Percentiles rank a stretch among this genome's conserved stretches.
Conservation (phyloP, 768 basidiomycete genomes). For the Lentinula guzmanii region DNA sequence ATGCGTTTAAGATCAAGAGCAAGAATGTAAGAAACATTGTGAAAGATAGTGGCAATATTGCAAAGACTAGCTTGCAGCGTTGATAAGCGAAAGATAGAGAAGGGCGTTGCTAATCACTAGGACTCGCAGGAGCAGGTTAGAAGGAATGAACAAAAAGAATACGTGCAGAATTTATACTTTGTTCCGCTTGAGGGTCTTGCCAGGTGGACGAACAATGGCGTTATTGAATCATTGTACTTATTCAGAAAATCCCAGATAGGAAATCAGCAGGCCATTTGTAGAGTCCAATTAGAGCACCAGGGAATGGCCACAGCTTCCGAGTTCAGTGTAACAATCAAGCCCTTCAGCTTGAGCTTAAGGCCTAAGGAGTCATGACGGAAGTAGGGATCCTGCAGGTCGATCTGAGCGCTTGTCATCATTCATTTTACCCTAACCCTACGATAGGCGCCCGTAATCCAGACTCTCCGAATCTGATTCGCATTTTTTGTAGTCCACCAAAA, state of each 20-base stretch:
- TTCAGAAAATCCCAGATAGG: background rate
- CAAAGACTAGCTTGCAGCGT: background rate
- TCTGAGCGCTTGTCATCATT: too few relatives aligned
- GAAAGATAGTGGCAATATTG: background rate
- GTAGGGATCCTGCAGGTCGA: too few relatives aligned
- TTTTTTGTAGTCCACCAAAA: background rate
- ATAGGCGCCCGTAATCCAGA: background rate
- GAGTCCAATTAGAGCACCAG: too few relatives aligned
- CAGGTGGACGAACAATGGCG: background rate
- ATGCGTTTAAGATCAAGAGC: background rate
- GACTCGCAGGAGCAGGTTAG: background rate
- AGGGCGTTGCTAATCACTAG: background rate
- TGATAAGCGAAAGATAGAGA: background rate
- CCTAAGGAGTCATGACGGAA: too few relatives aligned
- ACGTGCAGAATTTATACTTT: background rate
- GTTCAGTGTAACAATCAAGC: too few relatives aligned
- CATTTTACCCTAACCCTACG: background rate
- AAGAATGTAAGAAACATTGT: background rate
- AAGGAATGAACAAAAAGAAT: background rate
- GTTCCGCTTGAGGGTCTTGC: background rate
- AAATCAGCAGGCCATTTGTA: background rate
- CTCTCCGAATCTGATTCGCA: background rate
- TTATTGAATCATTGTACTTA: background rate
- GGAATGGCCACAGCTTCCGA: too few relatives aligned
- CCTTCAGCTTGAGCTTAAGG: too few relatives aligned